phyloP scores from a whole-genome alignment of 2,329 filamentous ascomycete species.

The Pseudocercospora crystallina region DNA sequence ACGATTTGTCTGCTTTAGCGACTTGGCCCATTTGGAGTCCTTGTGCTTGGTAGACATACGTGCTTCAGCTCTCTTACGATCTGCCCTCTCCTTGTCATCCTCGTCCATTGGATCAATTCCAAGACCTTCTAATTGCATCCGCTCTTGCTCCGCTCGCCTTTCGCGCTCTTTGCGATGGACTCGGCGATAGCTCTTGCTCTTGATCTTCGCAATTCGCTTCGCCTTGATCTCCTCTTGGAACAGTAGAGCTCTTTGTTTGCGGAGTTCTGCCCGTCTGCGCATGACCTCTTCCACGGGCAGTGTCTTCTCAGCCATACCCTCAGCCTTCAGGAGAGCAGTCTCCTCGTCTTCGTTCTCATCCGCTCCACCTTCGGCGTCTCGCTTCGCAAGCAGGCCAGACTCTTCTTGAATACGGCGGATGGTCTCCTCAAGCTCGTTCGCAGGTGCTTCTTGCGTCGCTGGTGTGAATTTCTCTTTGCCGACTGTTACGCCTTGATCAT shows the following conservation, averaged over 20 bases:
- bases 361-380: slow-evolving; percentile 45
- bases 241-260: slow-evolving; percentile 77
- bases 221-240: slow-evolving; percentile 86
- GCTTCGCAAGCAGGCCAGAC: slow-evolving; percentile 66
- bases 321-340: slow-evolving; percentile 66
- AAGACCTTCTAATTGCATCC: slow-evolving; percentile 56
- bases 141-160: slow-evolving; percentile 57
- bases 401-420: slow-evolving; percentile 89
- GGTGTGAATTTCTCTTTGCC: slow-evolving; percentile 66
- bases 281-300: slow-evolving; percentile 71
- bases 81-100: slow-evolving; percentile 64
- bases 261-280: slow-evolving; percentile 70
- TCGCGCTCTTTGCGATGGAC: slow-evolving; percentile 81
- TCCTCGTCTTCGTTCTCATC: slow-evolving; percentile 56
- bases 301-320: slow-evolving; percentile 69
- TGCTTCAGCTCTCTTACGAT: slow-evolving; percentile 77
- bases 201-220: slow-evolving; percentile 97
- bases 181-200: slow-evolving; percentile 90
- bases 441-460: slow-evolving; percentile 57
- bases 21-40: slow-evolving; percentile 91
- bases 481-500: slow-evolving; percentile 59
- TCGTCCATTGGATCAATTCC: slow-evolving; percentile 60
- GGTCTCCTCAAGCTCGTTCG: slow-evolving; percentile 79
- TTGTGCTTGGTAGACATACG: slow-evolving; percentile 81
- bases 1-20: slow-evolving; percentile 73